These are phyloP conservation scores for Ceratobasidium sp. DNA, from an alignment of 1,284 basidiomycete species.

Conservation along the genomic window DNA sequence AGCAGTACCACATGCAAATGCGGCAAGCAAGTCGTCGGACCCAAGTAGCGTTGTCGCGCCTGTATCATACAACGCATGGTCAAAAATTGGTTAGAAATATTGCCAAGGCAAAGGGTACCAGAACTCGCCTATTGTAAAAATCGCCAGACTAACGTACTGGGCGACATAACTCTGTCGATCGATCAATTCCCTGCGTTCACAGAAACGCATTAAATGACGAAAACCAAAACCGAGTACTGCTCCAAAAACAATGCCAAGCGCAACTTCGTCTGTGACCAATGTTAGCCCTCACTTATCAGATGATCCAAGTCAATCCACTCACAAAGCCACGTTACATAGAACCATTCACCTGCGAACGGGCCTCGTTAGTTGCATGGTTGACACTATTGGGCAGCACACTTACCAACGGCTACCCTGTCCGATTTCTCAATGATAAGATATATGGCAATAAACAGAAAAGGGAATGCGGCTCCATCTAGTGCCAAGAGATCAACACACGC, in stretches of 20 bases:
- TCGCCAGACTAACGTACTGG: slow-evolving; percentile 77
- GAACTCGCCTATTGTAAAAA: slow-evolving; percentile 52
- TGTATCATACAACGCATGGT: too few species aligned
- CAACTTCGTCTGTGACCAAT: slow-evolving; percentile 71
- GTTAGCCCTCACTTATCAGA: slow-evolving; percentile 26
- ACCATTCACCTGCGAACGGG: slow-evolving; percentile 68
- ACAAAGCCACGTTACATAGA: slow-evolving; percentile 86
- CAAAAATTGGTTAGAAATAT: too few species aligned
- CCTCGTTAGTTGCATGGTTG: slow-evolving; percentile 5
- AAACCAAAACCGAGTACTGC: slow-evolving; percentile 82
- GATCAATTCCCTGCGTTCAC: slow-evolving; percentile 87
- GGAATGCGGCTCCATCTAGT: slow-evolving; percentile 93
- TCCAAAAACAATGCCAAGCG: slow-evolving; percentile 84
- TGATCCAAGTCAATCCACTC: slow-evolving; percentile 55
- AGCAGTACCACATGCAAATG: slow-evolving; percentile 94
- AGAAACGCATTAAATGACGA: slow-evolving; percentile 95
- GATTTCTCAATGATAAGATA: slow-evolving; percentile 83
- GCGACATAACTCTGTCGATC: slow-evolving; percentile 88
- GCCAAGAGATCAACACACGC: slow-evolving; percentile 60
- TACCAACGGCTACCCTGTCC: slow-evolving; percentile 70
- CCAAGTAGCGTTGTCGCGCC: slow-evolving; percentile 87
- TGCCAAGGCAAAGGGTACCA: not conserved
- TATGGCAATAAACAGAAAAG: slow-evolving; percentile 93
- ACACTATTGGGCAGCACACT: slow-evolving; percentile 53
- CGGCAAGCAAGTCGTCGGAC: slow-evolving; percentile 93